phyloP scores from a whole-genome alignment of 257 asterid genomes.

The Lithospermum erythrorhizon region DNA sequence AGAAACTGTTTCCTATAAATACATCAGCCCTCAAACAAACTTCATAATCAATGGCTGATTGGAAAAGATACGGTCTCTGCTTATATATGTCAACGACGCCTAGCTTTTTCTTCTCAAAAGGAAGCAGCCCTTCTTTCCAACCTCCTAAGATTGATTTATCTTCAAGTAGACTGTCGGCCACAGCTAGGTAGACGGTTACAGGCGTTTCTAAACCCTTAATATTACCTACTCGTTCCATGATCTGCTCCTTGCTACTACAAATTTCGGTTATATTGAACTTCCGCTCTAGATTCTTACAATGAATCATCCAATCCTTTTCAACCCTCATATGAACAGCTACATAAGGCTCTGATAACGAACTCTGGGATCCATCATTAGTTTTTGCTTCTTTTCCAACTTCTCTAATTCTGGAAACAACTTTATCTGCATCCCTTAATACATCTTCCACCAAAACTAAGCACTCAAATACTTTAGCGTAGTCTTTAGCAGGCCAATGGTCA shows the following conservation, averaged over 20 bases:
- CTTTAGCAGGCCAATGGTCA: conserved; percentile 84
- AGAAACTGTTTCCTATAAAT: conserved; percentile 82
- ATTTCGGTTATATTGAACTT: conserved; percentile 50
- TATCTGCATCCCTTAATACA: conserved; percentile 62
- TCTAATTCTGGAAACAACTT: conserved; percentile 55
- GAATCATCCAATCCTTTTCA: conserved; percentile 94
- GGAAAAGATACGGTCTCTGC: conserved; percentile 62
- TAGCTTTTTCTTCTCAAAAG: conserved; percentile 65
- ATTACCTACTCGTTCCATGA: conserved; percentile 55
- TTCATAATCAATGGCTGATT: conserved; percentile 84
- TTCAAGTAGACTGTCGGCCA: conserved; percentile 84
- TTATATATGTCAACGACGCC: conserved; percentile 53
- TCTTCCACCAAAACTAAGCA: conserved; percentile 68
- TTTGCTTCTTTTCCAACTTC: conserved; percentile 33
- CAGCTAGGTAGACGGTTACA: conserved; percentile 53
- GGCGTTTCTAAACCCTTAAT: conserved; percentile 50
- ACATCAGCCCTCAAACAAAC: conserved; percentile 82
- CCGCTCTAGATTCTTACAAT: conserved; percentile 77
- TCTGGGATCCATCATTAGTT: background rate
- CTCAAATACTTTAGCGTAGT: conserved; percentile 67
- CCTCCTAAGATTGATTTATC: conserved; percentile 50
- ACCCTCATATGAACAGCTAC: conserved; percentile 94
- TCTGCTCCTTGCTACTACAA: conserved; percentile 72
- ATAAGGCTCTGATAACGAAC: conserved; percentile 13
- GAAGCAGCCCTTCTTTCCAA: conserved; percentile 66